Evolutionary conservation across 2,329 filamentous ascomycete species (phyloP), one percentile per base, ranked within the genome.

Genomic region (Thielaviopsis punctulata): DNA sequence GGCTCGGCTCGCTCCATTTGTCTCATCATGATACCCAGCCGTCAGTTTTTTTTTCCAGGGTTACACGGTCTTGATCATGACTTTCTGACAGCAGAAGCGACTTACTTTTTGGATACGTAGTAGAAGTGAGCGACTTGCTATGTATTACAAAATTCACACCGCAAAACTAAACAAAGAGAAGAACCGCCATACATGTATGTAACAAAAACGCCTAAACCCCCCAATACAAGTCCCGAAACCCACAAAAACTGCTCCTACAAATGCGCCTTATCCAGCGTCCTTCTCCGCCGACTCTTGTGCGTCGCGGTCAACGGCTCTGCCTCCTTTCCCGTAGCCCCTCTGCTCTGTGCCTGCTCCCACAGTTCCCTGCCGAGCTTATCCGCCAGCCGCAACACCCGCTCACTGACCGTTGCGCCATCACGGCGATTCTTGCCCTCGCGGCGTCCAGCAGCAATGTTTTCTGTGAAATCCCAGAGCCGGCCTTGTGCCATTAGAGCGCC

Each of bases 361-460:
- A 96, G 64, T 55, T 73, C 72, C 50, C 70, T 66, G 0, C 87
- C 89, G 9, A 95, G 73, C 46, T 74, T 65, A 61, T 94, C 88
- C 8, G 84, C 82, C 58, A 96, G 72, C 6, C 73, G 70, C 36
- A 96, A 66, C 10, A 98, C 90, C 19, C 92, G 75, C 12, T 77
- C 84, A 59, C 82, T 84, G 2, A 96, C 89, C 0, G 88, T 95
- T 1, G 83, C 85, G 12, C 89, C 89, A 64, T 98, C 92, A n/a
- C 90, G 76, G 21, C 92, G 73, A 63, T 96, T 95, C 77, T 96
- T 98, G 8, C 92, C 92, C 68, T 96, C 92, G 44, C 90, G 75
- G 27, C 92, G 73, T 45, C 80, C 85, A 48, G 79, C 75, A 7
- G 87, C 86, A 57, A 98, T 95, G 62, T 82, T 77, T 64, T 95